Conservation (phyloP, 176 grass and related monocot genomes). For the Oryza glumipatula region DNA sequence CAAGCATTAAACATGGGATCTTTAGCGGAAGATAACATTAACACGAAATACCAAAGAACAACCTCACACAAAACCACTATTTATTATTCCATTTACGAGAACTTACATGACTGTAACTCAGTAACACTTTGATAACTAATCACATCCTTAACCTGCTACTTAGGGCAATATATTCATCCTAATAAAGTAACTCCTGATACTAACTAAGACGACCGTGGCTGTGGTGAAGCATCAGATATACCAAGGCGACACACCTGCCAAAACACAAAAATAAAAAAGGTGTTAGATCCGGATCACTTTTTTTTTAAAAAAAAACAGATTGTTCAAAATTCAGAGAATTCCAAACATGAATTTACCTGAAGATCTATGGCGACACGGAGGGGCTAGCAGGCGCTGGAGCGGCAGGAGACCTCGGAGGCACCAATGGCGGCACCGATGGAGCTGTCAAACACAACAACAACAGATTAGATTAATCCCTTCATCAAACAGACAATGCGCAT, state of each 20-base stretch:
- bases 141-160: not conserved
- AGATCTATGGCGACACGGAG: not conserved
- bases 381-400: not conserved
- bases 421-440: slow-evolving; percentile 13
- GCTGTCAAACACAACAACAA: slow-evolving; percentile 22
- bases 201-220: not conserved
- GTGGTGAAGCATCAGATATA: not conserved
- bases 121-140: not conserved
- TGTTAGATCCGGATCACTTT: not conserved
- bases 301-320: not conserved
- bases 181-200: not conserved
- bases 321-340: not conserved
- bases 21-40: too few species aligned
- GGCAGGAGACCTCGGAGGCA: not conserved
- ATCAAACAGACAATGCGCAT: not conserved
- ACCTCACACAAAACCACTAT: too few species aligned
- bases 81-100: not conserved
- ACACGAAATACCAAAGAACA: too few species aligned
- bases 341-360: not conserved
- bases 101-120: not conserved
- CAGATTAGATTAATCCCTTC: not conserved
- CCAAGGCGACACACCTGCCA: slow-evolving; percentile 17
- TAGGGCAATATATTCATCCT: not conserved
- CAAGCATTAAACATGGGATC: too few species aligned
- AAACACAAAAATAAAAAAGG: not conserved